A percentile compares a stretch with the other conserved stretches of the same genome.
Evolutionary conservation across 495 filamentous ascomycete species (phyloP).

Genomic region (Pyrenopolyporus hunteri): DNA sequence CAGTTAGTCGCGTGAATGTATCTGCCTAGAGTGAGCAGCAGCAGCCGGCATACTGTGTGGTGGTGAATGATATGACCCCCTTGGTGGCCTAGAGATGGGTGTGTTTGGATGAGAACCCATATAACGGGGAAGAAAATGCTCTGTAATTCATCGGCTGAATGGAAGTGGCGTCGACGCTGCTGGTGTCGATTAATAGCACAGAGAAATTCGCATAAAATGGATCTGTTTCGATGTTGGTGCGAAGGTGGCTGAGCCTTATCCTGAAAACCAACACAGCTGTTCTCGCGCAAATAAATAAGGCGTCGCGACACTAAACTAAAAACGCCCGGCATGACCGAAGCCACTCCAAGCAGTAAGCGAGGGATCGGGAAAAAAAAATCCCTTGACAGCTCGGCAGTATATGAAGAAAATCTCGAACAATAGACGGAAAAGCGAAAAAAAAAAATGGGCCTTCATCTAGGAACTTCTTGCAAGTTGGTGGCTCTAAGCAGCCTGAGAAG

Average conservation of each 20-base stretch:
- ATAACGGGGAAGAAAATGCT: slow-evolving; percentile 1
- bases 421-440: slow-evolving; percentile 2
- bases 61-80: background rate
- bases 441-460: slow-evolving; percentile 6
- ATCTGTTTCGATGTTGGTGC: slow-evolving; percentile 25
- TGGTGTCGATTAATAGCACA: background rate
- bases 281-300: slow-evolving; percentile 20
- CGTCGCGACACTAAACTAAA: slow-evolving; percentile 28
- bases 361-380: slow-evolving; percentile 20
- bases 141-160: slow-evolving; percentile 21
- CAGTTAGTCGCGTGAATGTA: slow-evolving; percentile 9
- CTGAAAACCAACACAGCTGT: slow-evolving; percentile 27
- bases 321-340: slow-evolving; percentile 33
- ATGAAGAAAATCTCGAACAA: slow-evolving; percentile 11
- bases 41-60: too few species aligned
- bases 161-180: slow-evolving; percentile 28
- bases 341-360: slow-evolving; percentile 33
- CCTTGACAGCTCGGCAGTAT: background rate
- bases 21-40: slow-evolving; percentile 28
- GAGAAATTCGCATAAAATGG: slow-evolving; percentile 28
- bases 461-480: slow-evolving; percentile 13
- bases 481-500: slow-evolving; percentile 9
- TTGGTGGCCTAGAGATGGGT: slow-evolving; percentile 3
- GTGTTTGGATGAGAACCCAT: slow-evolving; percentile 21
- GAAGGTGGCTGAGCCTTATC: slow-evolving; percentile 35